Evolutionary conservation across 2,329 filamentous ascomycete genomes (phyloP), one percentile per base, ranked within the genome.

Genomic region (Metarhizium sp.): DNA sequence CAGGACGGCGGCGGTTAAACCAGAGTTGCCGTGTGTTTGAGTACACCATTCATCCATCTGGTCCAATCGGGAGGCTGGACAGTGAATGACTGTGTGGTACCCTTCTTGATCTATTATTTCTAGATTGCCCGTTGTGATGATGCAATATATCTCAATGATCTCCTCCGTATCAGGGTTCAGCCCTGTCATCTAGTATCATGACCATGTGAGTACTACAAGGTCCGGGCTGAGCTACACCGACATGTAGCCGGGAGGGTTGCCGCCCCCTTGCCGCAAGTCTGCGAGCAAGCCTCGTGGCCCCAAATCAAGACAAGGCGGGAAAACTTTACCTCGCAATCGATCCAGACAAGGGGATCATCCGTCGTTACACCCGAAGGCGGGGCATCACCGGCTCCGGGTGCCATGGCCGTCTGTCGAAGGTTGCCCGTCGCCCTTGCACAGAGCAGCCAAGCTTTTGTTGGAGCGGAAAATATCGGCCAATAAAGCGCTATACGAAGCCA

Each of bases 21-120:
- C 94, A n/a, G 85, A 91, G 53, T 81, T 74, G 62, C 79, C 83
- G 71, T 97, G 94, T 51, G 89, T 92, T 53, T 77, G 75, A 52
- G 81, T 88, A 72, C 94, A 97, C 94, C 94, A 99, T 52, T 86
- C 84, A 62, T 88, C 89, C 83, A 99, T 97, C 65, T 76, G 71
- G 65, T 86, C 84, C 63, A 97, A 82, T 46, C 82, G 80, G 54
- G 82, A 76, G 64, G 84, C 77, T 1, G 84, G 77, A 63, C 89
- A 88, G 68, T 92, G 86, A 56, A 99, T 80, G 49, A 92, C 77
- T 32, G 81, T 81, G 65, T 95, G 89, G 78, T 88, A 96, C 61
- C 92, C 92, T 36, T 78, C 69, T 29, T 84, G 75, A 58, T 96
- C 90, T 30, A 95, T 72, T 38, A 95, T 70, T 56, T 88, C 80